These are phyloP conservation scores for Cyberlindnera mrakii DNA, from an alignment of 805 yeast genomes.

Conservation along the genomic window DNA sequence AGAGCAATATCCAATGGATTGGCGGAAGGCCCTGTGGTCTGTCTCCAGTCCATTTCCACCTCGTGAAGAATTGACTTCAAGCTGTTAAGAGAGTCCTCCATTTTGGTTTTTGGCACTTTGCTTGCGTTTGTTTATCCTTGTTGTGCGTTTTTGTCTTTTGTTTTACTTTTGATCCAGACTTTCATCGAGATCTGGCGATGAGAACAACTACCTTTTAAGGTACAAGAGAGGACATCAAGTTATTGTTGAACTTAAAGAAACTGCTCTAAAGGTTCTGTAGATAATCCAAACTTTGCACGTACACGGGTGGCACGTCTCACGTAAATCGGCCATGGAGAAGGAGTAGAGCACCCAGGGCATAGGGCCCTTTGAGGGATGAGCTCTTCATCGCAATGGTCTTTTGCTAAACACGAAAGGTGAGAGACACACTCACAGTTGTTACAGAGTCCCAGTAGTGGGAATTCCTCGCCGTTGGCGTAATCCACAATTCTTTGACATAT, in stretches of 20 bases:
- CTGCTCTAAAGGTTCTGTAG: neutral
- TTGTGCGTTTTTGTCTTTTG: neutral
- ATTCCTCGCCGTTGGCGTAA: constrained; percentile 26
- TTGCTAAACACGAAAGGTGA: constrained; percentile 37
- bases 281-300: constrained; percentile 1
- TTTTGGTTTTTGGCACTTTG: neutral
- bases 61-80: constrained; percentile 18
- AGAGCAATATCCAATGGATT: constrained; percentile 85
- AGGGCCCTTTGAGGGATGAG: constrained; percentile 8
- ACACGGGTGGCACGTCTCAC: constrained; percentile 7
- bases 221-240: neutral
- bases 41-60: constrained; percentile 42
- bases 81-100: constrained; percentile 16
- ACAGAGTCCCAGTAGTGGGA: constrained; percentile 33
- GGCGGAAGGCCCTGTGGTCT: constrained; percentile 45
- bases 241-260: too few species aligned
- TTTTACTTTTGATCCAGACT: neutral
- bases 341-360: constrained; percentile 5
- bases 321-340: constrained; percentile 3
- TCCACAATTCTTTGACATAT: constrained; percentile 29
- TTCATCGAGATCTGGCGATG: neutral
- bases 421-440: constrained; percentile 28
- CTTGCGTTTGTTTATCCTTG: neutral
- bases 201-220: neutral
- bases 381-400: neutral